Evolutionary conservation across 163 green algal species (phyloP), one percentile per base, ranked within the genome.

Genomic region (Scenedesmus sp.): DNA sequence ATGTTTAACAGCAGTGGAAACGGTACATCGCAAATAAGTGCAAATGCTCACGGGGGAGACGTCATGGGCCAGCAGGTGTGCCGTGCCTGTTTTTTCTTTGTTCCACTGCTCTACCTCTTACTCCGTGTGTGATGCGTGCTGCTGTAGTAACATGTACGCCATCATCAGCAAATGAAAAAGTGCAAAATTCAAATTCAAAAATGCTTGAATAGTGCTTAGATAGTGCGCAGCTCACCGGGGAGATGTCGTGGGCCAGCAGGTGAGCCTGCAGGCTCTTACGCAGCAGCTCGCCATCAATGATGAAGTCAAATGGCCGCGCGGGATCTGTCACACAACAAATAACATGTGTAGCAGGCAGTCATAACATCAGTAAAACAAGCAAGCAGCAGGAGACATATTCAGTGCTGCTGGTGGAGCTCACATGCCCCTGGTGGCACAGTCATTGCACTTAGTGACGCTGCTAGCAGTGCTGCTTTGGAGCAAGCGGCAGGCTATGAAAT

Each of bases 291-390:
- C 96, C 97, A 87, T 97, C 70, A 7, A 99, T 93, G 4, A 99
- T 91, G 90, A 99, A 99, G 90, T 99, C 98, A 95, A 99, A 99
- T 0, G 98, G 97, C 5, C 95, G 90, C 0, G 94, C 52, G n/a
- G 94, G 90, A 5, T 95, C 95, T 96, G 92, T 84, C 2, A 23
- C 70, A 79, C 46, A 79, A 18, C 13, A 52, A 52, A 23, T 52
- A 52, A 79, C 70, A 79, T 5, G 3, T 20, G 76, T 57, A 82
- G 8, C 73, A 81, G 55, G 74, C 66, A 26, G 16, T 46, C 34
- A 46, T 46, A 34, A 10, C 59, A 15, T 64, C 8, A 15, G 8
- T 3, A 5, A 76, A 16, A 76, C 2, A 18, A 16, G 66, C 62
- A 16, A 16, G 62, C 10, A 18, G 26, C 16, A 76, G 18, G 2